Percentiles rank a stretch among this genome's conserved stretches.
Evolutionary conservation across 2,329 filamentous ascomycete genomes (phyloP).

Genomic region (Fusarium illudens): DNA sequence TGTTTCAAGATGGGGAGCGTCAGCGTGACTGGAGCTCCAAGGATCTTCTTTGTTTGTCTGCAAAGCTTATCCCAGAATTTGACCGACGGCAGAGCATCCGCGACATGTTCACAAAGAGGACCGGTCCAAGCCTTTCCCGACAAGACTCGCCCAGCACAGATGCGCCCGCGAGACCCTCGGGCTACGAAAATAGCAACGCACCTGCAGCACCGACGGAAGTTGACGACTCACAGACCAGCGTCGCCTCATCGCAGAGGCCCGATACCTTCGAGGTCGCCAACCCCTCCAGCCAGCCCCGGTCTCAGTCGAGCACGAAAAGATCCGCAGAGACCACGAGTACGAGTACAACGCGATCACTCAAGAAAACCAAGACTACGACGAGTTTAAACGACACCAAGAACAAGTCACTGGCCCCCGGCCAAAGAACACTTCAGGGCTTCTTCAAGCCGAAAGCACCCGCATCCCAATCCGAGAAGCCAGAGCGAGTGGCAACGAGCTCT

Average conservation of each 20-base stretch:
- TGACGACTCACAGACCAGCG: not conserved
- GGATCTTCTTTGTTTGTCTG: constrained; percentile 77
- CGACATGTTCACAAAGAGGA: constrained; percentile 80
- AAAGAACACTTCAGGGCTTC: constrained; percentile 77
- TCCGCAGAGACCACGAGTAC: constrained; percentile 14
- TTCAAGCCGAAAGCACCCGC: constrained; percentile 65
- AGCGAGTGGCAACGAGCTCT: constrained; percentile 6
- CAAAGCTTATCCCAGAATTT: constrained; percentile 87
- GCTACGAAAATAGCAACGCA: not conserved
- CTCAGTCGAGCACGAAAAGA: constrained; percentile 27
- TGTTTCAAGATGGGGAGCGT: constrained; percentile 74
- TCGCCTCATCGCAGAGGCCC: not conserved
- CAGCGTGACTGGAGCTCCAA: constrained; percentile 72
- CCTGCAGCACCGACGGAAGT: not conserved
- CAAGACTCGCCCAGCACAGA: constrained; percentile 6
- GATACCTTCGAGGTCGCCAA: not conserved
- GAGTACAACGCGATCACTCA: constrained; percentile 21
- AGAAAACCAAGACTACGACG: constrained; percentile 40
- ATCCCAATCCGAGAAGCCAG: constrained; percentile 13
- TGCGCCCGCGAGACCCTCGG: not conserved
- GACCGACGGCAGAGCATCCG: constrained; percentile 84
- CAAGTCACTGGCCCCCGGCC: constrained; percentile 45
- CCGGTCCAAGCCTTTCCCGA: constrained; percentile 11
- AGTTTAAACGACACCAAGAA: constrained; percentile 43
- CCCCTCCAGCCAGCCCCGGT: not conserved